Base-by-base conservation (phyloP, 805 yeast genomes). In the Kuraishia cidri region DNA sequence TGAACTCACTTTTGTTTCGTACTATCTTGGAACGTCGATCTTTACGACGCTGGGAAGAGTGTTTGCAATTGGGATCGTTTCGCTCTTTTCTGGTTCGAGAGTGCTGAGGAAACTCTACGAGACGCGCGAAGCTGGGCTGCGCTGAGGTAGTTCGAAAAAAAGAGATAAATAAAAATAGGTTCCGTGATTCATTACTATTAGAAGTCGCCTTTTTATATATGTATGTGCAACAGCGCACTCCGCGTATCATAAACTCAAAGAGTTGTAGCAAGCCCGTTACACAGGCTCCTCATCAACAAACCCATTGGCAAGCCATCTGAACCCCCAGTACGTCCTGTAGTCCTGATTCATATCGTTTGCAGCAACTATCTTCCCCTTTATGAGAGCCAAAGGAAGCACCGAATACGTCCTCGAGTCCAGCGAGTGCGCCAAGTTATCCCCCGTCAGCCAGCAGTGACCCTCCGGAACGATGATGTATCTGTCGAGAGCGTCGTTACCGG, bases 381-480 rank as follows among this genome's bases (percentile, higher is more conserved):
- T 77, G 25, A 92, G 59, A 0, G 79, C 97, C 76, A 86, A 64
- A 2, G 98, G 97, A 23, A 92, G 60, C n/a, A 79, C 85, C 24
- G 88, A 83, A 50, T 92, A 92, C 0, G 85, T 74, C 43, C 98
- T 64, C 4, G 96, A 85, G 47, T 92, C 99, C 30, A 88, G 60
- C 14, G 95, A 84, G 43, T 79, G 86, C 18, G 85, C 70, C 36
- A 90, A 56, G 49, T 92, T 92, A 49, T 92, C 99, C 2, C 99
- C 99, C 0, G 97, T 86, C 3, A 88, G 79, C 97, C 97, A 92
- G 30, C 85, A 83, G 56, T 92, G 98, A 3, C 98, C 98, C 43
- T 78, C 74, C 1, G 98, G 98, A 0, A 92, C 88, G 35, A 62
- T 65, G 6, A 90, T 76, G 52, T 64, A 85, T 36, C 72, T 69